A percentile compares a stretch with the other conserved stretches of the same genome.
Conservation (phyloP, 352 stramenopile species). For the Salisapilia sapeloensis region DNA sequence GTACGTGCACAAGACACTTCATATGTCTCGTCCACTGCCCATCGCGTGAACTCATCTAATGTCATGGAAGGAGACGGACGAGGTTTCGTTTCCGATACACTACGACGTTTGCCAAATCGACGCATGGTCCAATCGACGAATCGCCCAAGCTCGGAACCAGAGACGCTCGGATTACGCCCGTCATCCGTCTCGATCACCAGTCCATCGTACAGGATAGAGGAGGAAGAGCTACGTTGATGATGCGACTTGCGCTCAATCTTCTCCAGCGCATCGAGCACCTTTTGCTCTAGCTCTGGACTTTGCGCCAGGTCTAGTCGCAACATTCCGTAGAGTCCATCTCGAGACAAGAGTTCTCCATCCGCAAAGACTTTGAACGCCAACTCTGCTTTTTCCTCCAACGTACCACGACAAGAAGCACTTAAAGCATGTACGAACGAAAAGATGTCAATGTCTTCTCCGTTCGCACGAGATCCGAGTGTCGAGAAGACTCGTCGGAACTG, state of each 20-base stretch:
- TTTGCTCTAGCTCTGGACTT: slow-evolving; percentile 43
- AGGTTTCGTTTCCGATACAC: slow-evolving; percentile 4
- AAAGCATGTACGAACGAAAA: slow-evolving; percentile 78
- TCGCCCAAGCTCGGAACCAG: slow-evolving; percentile 55
- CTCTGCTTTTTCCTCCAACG: slow-evolving; percentile 41
- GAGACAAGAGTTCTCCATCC: slow-evolving; percentile 34
- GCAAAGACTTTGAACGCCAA: slow-evolving; percentile 76
- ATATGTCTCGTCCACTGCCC: slow-evolving; percentile 47
- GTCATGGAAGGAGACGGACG: slow-evolving; percentile 18
- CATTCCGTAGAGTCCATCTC: slow-evolving; percentile 74
- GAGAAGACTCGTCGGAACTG: slow-evolving; percentile 59
- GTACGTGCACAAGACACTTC: slow-evolving; percentile 63
- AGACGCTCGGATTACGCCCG: slow-evolving; percentile 49
- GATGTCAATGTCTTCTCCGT: slow-evolving; percentile 65
- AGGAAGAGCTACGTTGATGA: too few species aligned
- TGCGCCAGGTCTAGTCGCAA: slow-evolving; percentile 65
- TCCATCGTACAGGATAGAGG: too few species aligned
- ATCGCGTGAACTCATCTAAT: slow-evolving; percentile 50
- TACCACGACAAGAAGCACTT: slow-evolving; percentile 57
- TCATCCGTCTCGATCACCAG: slow-evolving; percentile 25
- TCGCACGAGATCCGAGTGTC: slow-evolving; percentile 62
- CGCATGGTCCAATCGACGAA: slow-evolving; percentile 69
- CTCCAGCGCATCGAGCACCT: slow-evolving; percentile 48
- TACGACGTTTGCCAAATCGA: slow-evolving; percentile 19
- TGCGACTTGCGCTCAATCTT: slow-evolving; percentile 17